A percentile compares a stretch with the other conserved stretches of the same genome.
Evolutionary conservation across 2,329 filamentous ascomycete genomes (phyloP).

Genomic region (Sporothrix luriei): DNA sequence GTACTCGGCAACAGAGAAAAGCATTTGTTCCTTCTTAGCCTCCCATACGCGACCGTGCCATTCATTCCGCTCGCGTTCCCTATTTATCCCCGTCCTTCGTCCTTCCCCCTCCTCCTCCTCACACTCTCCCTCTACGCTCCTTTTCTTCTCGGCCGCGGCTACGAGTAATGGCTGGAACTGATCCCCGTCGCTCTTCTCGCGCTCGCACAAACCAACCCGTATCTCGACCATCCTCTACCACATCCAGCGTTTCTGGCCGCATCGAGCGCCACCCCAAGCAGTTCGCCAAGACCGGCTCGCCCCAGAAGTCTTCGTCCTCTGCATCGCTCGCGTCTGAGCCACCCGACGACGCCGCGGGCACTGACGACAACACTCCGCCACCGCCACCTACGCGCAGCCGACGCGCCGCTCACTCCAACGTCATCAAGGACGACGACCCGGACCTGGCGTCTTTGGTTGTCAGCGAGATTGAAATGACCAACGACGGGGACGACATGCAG

Average conservation of each 20-base stretch:
- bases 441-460: slow-evolving; percentile 48
- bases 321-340: slow-evolving; percentile 71
- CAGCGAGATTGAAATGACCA: slow-evolving; percentile 56
- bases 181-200: slow-evolving; percentile 87
- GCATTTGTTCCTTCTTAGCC: neutral
- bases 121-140: neutral
- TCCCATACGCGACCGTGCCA: neutral
- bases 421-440: slow-evolving; percentile 55
- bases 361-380: slow-evolving; percentile 70
- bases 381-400: slow-evolving; percentile 68
- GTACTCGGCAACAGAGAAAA: neutral
- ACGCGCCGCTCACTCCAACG: slow-evolving; percentile 44
- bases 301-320: slow-evolving; percentile 73
- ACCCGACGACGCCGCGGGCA: slow-evolving; percentile 60
- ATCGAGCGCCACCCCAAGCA: slow-evolving; percentile 73
- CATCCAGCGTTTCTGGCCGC: slow-evolving; percentile 73
- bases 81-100: neutral
- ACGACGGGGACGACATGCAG: slow-evolving; percentile 71
- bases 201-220: slow-evolving; percentile 77
- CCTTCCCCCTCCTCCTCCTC: neutral
- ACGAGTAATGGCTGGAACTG: slow-evolving; percentile 61
- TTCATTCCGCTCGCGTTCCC: neutral
- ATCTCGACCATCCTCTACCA: slow-evolving; percentile 75
- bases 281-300: slow-evolving; percentile 71
- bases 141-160: slow-evolving; percentile 38